A percentile compares a stretch with the other conserved stretches of the same genome.
These are phyloP conservation scores for Populus hybrid DNA, from an alignment of 441 rosid genomes.

Conservation along the genomic window DNA sequence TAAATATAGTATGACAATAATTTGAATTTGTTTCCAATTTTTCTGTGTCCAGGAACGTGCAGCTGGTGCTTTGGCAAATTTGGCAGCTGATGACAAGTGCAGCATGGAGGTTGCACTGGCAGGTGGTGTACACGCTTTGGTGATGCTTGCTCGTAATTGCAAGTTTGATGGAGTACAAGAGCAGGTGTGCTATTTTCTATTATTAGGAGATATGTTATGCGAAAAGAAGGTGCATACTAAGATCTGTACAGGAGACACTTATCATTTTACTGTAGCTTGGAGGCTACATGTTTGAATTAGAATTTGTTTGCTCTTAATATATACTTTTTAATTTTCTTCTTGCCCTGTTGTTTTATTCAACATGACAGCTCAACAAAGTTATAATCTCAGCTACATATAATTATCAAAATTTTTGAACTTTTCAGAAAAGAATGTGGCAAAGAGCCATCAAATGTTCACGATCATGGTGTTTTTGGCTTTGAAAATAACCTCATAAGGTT, in stretches of 20 bases:
- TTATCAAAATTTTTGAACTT: neutral
- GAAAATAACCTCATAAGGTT: neutral
- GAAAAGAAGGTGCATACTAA: neutral
- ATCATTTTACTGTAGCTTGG: neutral
- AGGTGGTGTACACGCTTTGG: slow-evolving; percentile 93
- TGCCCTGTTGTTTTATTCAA: neutral
- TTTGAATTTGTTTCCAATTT: slow-evolving; percentile 14
- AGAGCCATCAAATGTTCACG: neutral
- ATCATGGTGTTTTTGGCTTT: neutral
- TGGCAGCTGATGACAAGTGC: slow-evolving; percentile 97
- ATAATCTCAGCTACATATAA: neutral
- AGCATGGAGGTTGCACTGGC: slow-evolving; percentile 88
- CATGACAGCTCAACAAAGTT: neutral
- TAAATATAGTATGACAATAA: slow-evolving; percentile 10
- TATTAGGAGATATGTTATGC: neutral
- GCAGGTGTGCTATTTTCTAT: slow-evolving; percentile 49
- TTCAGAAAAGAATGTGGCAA: neutral
- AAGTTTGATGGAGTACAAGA: slow-evolving; percentile 95
- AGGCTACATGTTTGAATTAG: neutral
- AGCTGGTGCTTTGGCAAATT: slow-evolving; percentile 96
- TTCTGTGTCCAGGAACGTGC: slow-evolving; percentile 78
- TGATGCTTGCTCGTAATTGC: slow-evolving; percentile 91
- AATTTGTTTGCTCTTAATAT: neutral
- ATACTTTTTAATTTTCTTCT: neutral
- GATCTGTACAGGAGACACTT: slow-evolving; percentile 8